Percentiles rank a stretch among this genome's conserved stretches.
phyloP scores from a whole-genome alignment of 2,329 filamentous ascomycete genomes.

The Coniochaeta hoffmannii region DNA sequence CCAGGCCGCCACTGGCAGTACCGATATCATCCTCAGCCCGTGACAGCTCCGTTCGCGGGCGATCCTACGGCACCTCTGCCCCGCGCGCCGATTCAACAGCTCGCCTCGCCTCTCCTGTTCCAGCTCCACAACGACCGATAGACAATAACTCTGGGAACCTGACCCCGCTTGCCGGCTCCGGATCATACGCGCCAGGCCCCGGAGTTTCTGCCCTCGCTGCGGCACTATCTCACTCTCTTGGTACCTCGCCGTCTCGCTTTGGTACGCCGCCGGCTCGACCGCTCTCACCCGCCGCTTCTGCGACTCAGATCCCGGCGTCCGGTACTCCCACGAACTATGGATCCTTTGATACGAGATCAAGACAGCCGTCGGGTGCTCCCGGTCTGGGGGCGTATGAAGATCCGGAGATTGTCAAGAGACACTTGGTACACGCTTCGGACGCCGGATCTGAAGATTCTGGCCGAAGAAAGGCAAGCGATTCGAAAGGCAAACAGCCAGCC shows the following conservation, averaged over 20 bases:
- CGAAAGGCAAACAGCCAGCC: conserved; percentile 48
- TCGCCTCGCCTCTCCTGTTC: conserved; percentile 50
- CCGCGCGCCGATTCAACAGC: conserved; percentile 54
- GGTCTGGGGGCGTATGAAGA: conserved; percentile 68
- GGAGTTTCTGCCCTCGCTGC: conserved; percentile 83
- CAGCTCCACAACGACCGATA: conserved; percentile 12
- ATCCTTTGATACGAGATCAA: conserved; percentile 68
- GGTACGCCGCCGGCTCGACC: conserved; percentile 56
- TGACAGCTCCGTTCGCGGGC: conserved; percentile 31
- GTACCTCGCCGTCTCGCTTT: conserved; percentile 61
- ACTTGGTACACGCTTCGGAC: conserved; percentile 67
- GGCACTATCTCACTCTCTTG: conserved; percentile 70
- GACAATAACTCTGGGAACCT: conserved; percentile 39
- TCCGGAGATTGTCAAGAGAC: conserved; percentile 82
- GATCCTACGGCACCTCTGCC: conserved; percentile 42
- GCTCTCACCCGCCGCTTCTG: conserved; percentile 47
- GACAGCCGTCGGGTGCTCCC: conserved; percentile 30
- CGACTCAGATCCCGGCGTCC: conserved; percentile 36
- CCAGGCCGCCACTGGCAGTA: conserved; percentile 22
- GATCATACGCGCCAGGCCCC: conserved; percentile 61
- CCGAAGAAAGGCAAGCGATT: conserved; percentile 26
- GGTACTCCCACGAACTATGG: conserved; percentile 69
- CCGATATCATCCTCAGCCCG: conserved; percentile 38
- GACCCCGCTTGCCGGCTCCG: conserved; percentile 59
- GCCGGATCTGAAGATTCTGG: conserved; percentile 38